phyloP scores from a whole-genome alignment of 805 yeast genomes.

The Saturnispora saitoi region DNA sequence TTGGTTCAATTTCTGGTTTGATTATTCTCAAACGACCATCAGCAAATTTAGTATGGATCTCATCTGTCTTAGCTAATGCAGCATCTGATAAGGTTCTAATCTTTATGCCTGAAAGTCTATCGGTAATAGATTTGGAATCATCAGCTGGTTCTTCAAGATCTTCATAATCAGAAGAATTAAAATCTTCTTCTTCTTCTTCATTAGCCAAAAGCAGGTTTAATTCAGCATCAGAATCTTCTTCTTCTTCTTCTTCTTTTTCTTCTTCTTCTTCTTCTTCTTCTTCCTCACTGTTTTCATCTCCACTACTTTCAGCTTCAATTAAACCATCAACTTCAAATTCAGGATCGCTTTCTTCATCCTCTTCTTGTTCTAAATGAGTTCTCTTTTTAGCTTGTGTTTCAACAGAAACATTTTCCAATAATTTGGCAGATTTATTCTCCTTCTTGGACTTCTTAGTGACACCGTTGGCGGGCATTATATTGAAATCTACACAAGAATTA shows the following conservation, averaged over 20 bases:
- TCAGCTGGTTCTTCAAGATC: constrained; percentile 27
- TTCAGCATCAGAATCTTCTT: constrained; percentile 52
- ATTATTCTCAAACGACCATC: constrained; percentile 78
- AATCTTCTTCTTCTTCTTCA: constrained; percentile 31
- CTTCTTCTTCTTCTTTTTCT: constrained; percentile 23
- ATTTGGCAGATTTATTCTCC: not conserved
- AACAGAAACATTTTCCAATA: too few species aligned
- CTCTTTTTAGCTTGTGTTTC: constrained; percentile 20
- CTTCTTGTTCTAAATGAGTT: constrained; percentile 21
- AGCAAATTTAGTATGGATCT: constrained; percentile 43
- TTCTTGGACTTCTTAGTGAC: constrained; percentile 1
- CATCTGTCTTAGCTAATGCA: constrained; percentile 25
- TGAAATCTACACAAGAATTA: not conserved
- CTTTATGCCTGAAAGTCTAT: constrained; percentile 44
- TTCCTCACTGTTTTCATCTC: constrained; percentile 18
- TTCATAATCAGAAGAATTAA: constrained; percentile 45
- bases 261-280: constrained; percentile 7
- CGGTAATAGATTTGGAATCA: constrained; percentile 42
- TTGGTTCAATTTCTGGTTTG: constrained; percentile 86
- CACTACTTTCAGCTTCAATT: constrained; percentile 36
- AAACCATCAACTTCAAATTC: constrained; percentile 29
- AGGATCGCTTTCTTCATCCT: constrained; percentile 19
- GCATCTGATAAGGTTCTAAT: constrained; percentile 42
- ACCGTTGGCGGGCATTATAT: not conserved
- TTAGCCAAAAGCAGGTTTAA: constrained; percentile 48